Percentiles rank a stretch among this genome's conserved stretches.
phyloP scores from a whole-genome alignment of 2,329 filamentous ascomycete species.

The Claviceps sp. region DNA sequence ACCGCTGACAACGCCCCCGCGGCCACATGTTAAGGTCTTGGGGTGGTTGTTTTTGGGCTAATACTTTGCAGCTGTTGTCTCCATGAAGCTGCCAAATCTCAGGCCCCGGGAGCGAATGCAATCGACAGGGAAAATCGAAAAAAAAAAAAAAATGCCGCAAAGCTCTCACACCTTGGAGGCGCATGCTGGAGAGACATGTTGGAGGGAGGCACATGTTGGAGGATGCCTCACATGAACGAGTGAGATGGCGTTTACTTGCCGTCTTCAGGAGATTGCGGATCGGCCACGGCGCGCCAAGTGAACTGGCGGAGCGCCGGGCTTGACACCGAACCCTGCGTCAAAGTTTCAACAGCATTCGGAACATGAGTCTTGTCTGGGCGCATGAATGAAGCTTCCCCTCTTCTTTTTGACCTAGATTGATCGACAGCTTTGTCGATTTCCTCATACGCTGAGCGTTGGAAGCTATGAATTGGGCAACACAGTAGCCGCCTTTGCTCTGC shows the following conservation, averaged over 20 bases:
- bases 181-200: no score
- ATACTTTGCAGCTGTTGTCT: background rate
- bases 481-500: constrained; percentile 1
- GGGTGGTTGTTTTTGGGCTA: background rate
- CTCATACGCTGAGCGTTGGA: background rate
- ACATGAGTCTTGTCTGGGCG: background rate
- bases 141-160: background rate
- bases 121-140: background rate
- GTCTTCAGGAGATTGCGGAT: background rate
- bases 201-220: background rate
- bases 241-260: background rate
- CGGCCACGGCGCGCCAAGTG: background rate
- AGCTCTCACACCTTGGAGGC: background rate
- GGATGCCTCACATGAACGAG: background rate
- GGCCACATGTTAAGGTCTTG: background rate
- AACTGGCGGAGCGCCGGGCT: background rate
- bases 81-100: background rate
- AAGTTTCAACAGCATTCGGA: background rate
- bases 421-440: background rate
- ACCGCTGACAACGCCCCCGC: background rate
- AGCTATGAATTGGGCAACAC: constrained; percentile 1
- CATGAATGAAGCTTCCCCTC: background rate
- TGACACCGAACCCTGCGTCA: constrained; percentile 2
- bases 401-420: background rate
- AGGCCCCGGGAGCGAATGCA: background rate